Conservation (phyloP, 2,329 filamentous ascomycete species). For the Zymoseptoria crescenta region DNA sequence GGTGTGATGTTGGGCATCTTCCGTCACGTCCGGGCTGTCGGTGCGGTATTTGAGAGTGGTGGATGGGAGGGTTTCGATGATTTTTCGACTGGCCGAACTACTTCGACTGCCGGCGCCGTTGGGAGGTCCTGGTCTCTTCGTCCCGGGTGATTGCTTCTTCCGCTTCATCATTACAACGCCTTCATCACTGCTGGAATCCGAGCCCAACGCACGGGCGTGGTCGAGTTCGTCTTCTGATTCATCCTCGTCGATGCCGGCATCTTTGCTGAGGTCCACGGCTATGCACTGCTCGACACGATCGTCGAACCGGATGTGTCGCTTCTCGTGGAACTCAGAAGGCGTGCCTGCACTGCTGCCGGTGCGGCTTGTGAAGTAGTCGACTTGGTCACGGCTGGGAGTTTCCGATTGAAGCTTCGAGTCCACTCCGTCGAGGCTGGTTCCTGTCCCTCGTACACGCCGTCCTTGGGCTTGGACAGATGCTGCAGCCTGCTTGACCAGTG, state of each 20-base stretch:
- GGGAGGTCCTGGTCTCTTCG: slow-evolving; percentile 40
- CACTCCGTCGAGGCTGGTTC: slow-evolving; percentile 58
- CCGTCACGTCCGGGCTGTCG: slow-evolving; percentile 57
- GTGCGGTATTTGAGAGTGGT: slow-evolving; percentile 80
- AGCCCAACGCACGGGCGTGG: slow-evolving; percentile 36
- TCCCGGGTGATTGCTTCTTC: slow-evolving; percentile 36
- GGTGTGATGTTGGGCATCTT: slow-evolving; percentile 30
- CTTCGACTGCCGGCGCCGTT: slow-evolving; percentile 42
- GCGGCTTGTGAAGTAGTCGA: slow-evolving; percentile 53
- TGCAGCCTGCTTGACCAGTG: slow-evolving; percentile 79
- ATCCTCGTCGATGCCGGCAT: slow-evolving; percentile 62
- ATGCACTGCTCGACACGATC: slow-evolving; percentile 95
- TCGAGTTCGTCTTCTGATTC: slow-evolving; percentile 29
- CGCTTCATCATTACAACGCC: slow-evolving; percentile 76
- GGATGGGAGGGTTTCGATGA: slow-evolving; percentile 78
- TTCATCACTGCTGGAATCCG: slow-evolving; percentile 54
- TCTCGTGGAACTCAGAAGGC: slow-evolving; percentile 50
- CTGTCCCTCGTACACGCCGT: slow-evolving; percentile 36
- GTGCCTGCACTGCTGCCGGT: slow-evolving; percentile 62
- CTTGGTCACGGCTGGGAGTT: slow-evolving; percentile 54
- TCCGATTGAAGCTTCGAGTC: slow-evolving; percentile 54
- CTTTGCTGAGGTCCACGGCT: slow-evolving; percentile 71
- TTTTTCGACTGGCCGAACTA: slow-evolving; percentile 53
- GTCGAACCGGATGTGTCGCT: slow-evolving; percentile 91
- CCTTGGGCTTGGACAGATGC: slow-evolving; percentile 79